Percentiles rank a stretch among this genome's conserved stretches.
These are phyloP conservation scores for Albifimbria verrucaria DNA, from an alignment of 2,329 filamentous ascomycete species.

Conservation along the genomic window DNA sequence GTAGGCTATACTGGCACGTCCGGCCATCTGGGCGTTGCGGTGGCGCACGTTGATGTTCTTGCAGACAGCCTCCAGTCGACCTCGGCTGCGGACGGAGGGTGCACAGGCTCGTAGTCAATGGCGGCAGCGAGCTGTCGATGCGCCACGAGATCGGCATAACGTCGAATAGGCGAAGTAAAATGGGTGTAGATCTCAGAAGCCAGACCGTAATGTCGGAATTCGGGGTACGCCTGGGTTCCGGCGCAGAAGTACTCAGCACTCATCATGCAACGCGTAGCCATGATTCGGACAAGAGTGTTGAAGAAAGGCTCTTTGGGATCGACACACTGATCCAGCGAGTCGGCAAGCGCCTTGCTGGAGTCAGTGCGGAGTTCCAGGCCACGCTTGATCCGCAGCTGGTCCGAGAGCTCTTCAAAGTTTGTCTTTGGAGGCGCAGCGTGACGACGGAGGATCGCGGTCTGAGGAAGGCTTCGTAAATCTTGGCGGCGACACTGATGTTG, in stretches of 20 bases:
- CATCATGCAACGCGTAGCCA: slow-evolving; percentile 99
- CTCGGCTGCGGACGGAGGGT: slow-evolving; percentile 77
- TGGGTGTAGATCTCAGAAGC: slow-evolving; percentile 98
- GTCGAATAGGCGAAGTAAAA: slow-evolving; percentile 94
- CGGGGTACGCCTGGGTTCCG: slow-evolving; percentile 85
- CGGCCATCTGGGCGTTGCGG: slow-evolving; percentile 94
- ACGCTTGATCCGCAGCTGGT: slow-evolving; percentile 86
- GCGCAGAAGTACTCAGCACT: slow-evolving; percentile 98
- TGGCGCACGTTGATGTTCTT: slow-evolving; percentile 98
- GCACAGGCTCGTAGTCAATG: slow-evolving; percentile 87
- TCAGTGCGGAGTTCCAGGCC: slow-evolving; percentile 77
- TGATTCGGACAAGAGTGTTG: slow-evolving; percentile 95
- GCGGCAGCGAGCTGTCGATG: slow-evolving; percentile 93
- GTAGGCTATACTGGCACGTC: slow-evolving; percentile 91
- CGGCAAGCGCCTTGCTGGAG: slow-evolving; percentile 88
- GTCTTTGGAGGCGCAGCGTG: slow-evolving; percentile 90
- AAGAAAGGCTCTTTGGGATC: slow-evolving; percentile 87
- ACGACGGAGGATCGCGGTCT: slow-evolving; percentile 89
- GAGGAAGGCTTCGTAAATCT: slow-evolving; percentile 87
- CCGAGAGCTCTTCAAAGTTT: slow-evolving; percentile 91
- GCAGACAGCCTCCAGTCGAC: slow-evolving; percentile 88
- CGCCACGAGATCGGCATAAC: slow-evolving; percentile 94
- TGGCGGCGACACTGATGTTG: slow-evolving; percentile 89
- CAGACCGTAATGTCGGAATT: slow-evolving; percentile 95
- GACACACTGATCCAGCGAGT: slow-evolving; percentile 81